These are phyloP conservation scores for Cytospora chrysosperma DNA, from an alignment of 2,329 filamentous ascomycete genomes.

Conservation along the genomic window DNA sequence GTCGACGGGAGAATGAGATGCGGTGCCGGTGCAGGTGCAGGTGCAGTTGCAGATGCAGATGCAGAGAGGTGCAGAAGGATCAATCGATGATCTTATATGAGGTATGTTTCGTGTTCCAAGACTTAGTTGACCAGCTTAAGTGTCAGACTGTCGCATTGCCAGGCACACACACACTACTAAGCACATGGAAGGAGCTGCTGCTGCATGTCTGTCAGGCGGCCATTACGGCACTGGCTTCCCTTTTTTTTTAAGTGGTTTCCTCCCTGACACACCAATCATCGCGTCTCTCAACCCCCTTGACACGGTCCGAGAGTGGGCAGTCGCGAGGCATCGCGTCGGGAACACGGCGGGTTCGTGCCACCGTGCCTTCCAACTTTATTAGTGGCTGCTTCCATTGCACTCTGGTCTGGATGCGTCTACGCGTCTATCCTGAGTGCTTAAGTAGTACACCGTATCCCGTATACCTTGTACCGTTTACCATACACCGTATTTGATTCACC, in stretches of 20 bases:
- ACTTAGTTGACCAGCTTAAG: too few species aligned
- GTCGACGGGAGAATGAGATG: too few species aligned
- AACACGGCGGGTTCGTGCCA: slow-evolving; percentile 7
- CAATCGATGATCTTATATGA: too few species aligned
- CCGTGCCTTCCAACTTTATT: neutral
- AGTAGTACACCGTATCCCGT: too few species aligned
- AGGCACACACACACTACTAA: neutral
- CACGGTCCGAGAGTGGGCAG: neutral
- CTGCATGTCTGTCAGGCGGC: neutral
- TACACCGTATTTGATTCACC: too few species aligned
- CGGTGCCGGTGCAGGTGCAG: too few species aligned
- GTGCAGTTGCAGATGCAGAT: too few species aligned
- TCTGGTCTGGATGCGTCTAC: neutral
- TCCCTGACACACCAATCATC: slow-evolving; percentile 19
- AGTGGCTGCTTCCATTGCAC: neutral
- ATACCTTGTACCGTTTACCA: too few species aligned
- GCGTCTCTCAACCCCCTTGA: neutral
- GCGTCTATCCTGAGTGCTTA: neutral
- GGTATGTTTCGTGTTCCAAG: too few species aligned
- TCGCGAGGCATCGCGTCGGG: slow-evolving; percentile 10
- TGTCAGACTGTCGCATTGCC: neutral
- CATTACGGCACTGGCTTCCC: slow-evolving; percentile 5
- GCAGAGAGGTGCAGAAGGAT: neutral
- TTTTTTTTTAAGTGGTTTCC: neutral
- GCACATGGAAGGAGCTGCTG: slow-evolving; percentile 1